Percentiles rank a stretch among this genome's conserved stretches.
These are phyloP conservation scores for Chlorencoelia australis DNA, from an alignment of 2,329 filamentous ascomycete species.

Conservation along the genomic window DNA sequence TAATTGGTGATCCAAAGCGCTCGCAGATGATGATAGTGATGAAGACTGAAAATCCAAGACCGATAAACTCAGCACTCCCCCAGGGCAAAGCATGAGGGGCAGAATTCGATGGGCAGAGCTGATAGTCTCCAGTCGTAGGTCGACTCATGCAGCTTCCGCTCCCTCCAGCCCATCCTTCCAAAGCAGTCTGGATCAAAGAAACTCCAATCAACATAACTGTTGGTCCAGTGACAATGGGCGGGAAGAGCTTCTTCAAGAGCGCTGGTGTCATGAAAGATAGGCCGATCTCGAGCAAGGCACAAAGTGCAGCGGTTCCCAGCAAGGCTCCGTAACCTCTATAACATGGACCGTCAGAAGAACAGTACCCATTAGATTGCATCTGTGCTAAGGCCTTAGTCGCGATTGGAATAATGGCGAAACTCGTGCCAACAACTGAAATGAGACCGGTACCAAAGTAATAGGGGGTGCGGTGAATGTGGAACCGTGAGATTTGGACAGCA, in stretches of 20 bases:
- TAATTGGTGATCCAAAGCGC: slow-evolving; percentile 71
- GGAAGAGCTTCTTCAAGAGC: slow-evolving; percentile 62
- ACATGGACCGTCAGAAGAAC: slow-evolving; percentile 53
- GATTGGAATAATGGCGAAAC: slow-evolving; percentile 67
- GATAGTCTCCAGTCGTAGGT: slow-evolving; percentile 42
- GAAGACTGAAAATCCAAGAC: slow-evolving; percentile 72
- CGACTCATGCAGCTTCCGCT: slow-evolving; percentile 45
- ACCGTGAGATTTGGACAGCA: slow-evolving; percentile 65
- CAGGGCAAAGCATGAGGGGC: slow-evolving; percentile 66
- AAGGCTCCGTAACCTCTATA: slow-evolving; percentile 68
- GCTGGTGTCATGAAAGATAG: slow-evolving; percentile 66
- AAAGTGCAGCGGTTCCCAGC: slow-evolving; percentile 57
- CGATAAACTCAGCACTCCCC: slow-evolving; percentile 71
- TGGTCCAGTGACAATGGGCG: slow-evolving; percentile 67
- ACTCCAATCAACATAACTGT: slow-evolving; percentile 68
- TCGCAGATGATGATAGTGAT: slow-evolving; percentile 71
- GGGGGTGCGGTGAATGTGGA: slow-evolving; percentile 59
- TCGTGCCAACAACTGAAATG: slow-evolving; percentile 70
- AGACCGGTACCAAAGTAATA: slow-evolving; percentile 73
- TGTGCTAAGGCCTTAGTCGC: slow-evolving; percentile 62
- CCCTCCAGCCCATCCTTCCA: slow-evolving; percentile 71
- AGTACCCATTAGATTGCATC: slow-evolving; percentile 49
- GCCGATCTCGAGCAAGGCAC: slow-evolving; percentile 58
- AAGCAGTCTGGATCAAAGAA: slow-evolving; percentile 59
- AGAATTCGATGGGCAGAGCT: slow-evolving; percentile 54